Base-by-base conservation (phyloP, 306 rosid genomes). In the Quillaja saponaria region DNA sequence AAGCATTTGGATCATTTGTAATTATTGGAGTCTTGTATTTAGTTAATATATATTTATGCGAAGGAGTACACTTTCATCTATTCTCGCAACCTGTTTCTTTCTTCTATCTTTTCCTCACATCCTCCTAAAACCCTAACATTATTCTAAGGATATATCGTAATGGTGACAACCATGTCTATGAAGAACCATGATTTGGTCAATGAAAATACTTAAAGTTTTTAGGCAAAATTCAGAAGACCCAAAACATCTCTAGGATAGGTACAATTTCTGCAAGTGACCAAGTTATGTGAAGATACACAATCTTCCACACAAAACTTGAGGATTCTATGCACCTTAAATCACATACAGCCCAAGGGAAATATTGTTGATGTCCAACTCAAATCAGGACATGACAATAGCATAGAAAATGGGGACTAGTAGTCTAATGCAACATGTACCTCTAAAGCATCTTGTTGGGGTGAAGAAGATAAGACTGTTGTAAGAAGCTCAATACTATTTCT, bases 401-500 rank as follows among this genome's bases (percentile, higher is more conserved):
- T 1, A 55, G 38, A 56, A 42, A 12, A 12, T 8, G 3, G 33
- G 34, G 58, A 52, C 28, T 40, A 48, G 48, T 4, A 48, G 61
- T 13, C 59, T 31, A 68, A 49, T 31, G 55, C 59, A 51, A 57
- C 4, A 44, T 45, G 56, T 60, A 92, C 99, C 99, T 84, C 64
- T 12, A 84, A 70, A 75, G 71, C 84, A 85, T 94, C 99, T 63
- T 94, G 97, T 40, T 90, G 73, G 0, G 97, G 94, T 2, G 99
- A 94, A 61, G 99, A 94, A 10, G 97, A 87, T 63, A 94, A 69
- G 34, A 89, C 99, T 21, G 97, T 78, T 3, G 82, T 74, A 58
- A 94, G 97, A 68, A 94, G 97, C 72, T 94, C 99, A 68, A 94
- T 81, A 68, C 97, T 74, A 79, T 94, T 94, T 58, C 96, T 89